A percentile compares a stretch with the other conserved stretches of the same genome.
Conservation (phyloP, 805 yeast species). For the Grigorovia jiainica region DNA sequence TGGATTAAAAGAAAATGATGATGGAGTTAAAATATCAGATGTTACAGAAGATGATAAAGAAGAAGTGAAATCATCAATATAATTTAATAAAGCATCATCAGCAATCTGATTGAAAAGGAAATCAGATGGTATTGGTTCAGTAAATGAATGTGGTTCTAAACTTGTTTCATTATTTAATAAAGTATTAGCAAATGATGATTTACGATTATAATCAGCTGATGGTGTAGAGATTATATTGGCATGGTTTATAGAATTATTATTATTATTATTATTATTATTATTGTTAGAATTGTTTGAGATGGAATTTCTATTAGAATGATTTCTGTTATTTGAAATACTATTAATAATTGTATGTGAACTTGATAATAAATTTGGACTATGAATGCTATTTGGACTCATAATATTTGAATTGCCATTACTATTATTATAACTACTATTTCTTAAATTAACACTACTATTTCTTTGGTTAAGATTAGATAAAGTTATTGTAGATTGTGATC, state of each 20-base stretch:
- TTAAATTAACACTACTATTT: neutral
- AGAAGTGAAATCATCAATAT: slow-evolving; percentile 22
- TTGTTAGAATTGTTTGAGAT: neutral
- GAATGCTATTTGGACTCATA: neutral
- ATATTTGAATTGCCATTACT: neutral
- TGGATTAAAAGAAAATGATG: slow-evolving; percentile 21
- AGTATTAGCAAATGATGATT: neutral
- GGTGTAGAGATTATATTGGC: neutral
- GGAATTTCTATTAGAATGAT: neutral
- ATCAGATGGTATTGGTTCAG: slow-evolving; percentile 8
- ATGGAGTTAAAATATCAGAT: slow-evolving; percentile 15
- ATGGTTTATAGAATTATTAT: too few relatives aligned
- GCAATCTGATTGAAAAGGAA: slow-evolving; percentile 12
- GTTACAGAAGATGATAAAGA: slow-evolving; percentile 24
- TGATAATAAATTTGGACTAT: neutral
- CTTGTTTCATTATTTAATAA: neutral
- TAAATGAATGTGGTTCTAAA: slow-evolving; percentile 3
- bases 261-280: neutral
- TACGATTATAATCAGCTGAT: neutral
- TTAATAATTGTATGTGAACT: neutral
- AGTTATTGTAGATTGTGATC: neutral
- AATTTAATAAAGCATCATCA: slow-evolving; percentile 16
- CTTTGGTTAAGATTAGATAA: neutral
- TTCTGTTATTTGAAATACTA: neutral
- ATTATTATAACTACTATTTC: too few relatives aligned